Conservation (phyloP, 192 early-diverging fungal species). For the Podila epicladia region DNA sequence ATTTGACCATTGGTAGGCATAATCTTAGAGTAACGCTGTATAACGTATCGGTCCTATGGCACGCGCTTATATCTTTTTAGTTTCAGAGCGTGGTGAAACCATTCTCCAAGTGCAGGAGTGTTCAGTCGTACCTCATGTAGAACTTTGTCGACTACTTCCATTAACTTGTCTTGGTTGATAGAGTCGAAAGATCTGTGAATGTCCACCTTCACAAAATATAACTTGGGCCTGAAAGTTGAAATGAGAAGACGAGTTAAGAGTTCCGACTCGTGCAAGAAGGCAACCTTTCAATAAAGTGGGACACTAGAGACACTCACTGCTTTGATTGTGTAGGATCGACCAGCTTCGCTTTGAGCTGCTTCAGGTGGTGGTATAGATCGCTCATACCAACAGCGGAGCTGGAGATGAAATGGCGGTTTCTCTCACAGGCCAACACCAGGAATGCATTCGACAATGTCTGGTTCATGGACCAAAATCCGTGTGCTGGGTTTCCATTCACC, state of each 20-base stretch:
- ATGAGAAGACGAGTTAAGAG: too few species aligned
- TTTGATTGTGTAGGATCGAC: not conserved
- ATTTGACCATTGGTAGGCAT: conserved; percentile 29
- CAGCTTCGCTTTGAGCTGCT: conserved; percentile 50
- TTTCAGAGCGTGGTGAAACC: not conserved
- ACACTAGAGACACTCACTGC: conserved; percentile 15
- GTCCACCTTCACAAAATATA: conserved; percentile 90
- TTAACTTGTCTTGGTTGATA: conserved; percentile 78
- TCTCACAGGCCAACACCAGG: conserved; percentile 65
- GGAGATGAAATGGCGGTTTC: conserved; percentile 23
- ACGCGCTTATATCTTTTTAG: not conserved
- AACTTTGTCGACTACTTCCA: conserved; percentile 59
- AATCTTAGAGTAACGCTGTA: conserved; percentile 70
- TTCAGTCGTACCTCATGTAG: conserved; percentile 57
- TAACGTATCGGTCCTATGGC: conserved; percentile 70
- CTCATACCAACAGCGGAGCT: conserved; percentile 53
- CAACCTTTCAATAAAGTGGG: not conserved
- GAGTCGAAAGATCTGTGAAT: conserved; percentile 82
- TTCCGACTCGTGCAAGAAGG: not conserved
- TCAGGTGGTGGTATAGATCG: conserved; percentile 58
- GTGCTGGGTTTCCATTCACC: conserved; percentile 21
- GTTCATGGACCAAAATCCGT: conserved; percentile 52
- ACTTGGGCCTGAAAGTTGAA: conserved; percentile 14
- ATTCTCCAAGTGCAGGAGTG: too few species aligned
- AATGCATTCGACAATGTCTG: conserved; percentile 64